Percentiles rank a stretch among this genome's conserved stretches.
Evolutionary conservation across 169 alveolate genomes (phyloP).

Genomic region (Plasmodium vivax): DNA sequence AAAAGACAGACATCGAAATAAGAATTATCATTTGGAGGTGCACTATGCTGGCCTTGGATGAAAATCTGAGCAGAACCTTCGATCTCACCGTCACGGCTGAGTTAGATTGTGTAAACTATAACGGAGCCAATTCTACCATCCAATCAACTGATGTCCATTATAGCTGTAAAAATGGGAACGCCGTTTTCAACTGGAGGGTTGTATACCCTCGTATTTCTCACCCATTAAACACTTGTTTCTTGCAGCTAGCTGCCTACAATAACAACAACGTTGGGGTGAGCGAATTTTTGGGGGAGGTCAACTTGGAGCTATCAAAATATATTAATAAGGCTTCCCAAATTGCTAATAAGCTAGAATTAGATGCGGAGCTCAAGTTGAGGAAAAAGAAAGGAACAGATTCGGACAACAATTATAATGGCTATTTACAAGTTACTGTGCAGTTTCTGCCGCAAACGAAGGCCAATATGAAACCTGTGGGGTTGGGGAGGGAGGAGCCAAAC

Average conservation of each 20-base stretch:
- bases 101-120: slow-evolving; percentile 89
- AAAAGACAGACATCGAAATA: slow-evolving; percentile 86
- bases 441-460: slow-evolving; percentile 93
- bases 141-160: slow-evolving; percentile 94
- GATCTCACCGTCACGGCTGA: slow-evolving; percentile 85
- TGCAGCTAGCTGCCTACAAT: slow-evolving; percentile 90
- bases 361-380: slow-evolving; percentile 88
- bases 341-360: slow-evolving; percentile 84
- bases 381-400: slow-evolving; percentile 77
- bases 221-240: slow-evolving; percentile 91
- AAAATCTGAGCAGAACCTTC: slow-evolving; percentile 76
- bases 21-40: slow-evolving; percentile 84
- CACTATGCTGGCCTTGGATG: slow-evolving; percentile 60
- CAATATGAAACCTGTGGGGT: slow-evolving; percentile 89
- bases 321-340: slow-evolving; percentile 87
- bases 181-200: slow-evolving; percentile 93
- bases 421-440: slow-evolving; percentile 90
- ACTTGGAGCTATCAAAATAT: slow-evolving; percentile 84
- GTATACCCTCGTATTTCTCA: slow-evolving; percentile 89
- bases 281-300: slow-evolving; percentile 91
- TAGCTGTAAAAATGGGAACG: slow-evolving; percentile 90
- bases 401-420: slow-evolving; percentile 83
- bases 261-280: slow-evolving; percentile 89
- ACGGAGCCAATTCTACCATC: slow-evolving; percentile 79
- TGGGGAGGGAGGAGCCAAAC: slow-evolving; percentile 92